Conservation (phyloP, 2,329 filamentous ascomycete genomes). For the Rhinocladiella similis region DNA sequence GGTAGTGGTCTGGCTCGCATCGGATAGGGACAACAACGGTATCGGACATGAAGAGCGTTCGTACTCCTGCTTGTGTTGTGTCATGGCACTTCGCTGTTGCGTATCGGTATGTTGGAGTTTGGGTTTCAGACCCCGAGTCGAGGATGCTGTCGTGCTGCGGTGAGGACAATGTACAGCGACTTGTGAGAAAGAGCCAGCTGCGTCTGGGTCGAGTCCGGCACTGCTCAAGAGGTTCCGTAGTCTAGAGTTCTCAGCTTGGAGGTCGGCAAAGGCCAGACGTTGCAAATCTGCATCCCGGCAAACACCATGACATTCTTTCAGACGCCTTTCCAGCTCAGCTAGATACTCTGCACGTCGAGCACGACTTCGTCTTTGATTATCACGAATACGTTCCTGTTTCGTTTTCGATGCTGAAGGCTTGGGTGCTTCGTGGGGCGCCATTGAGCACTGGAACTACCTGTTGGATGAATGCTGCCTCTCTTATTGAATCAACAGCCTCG, state of each 20-base stretch:
- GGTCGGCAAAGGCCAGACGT: conserved; percentile 14
- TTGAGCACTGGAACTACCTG: not conserved
- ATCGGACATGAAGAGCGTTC: not conserved
- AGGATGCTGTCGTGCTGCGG: not conserved
- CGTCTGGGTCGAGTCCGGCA: conserved; percentile 18
- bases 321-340: conserved; percentile 24
- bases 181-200: conserved; percentile 14
- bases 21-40: not conserved
- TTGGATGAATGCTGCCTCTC: too few species aligned
- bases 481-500: not conserved
- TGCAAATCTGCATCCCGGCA: conserved; percentile 25
- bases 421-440: conserved; percentile 12
- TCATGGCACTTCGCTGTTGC: not conserved
- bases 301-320: conserved; percentile 24
- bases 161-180: not conserved
- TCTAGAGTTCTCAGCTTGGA: conserved; percentile 23
- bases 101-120: conserved; percentile 1
- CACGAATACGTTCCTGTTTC: conserved; percentile 29
- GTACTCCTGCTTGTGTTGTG: not conserved
- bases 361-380: conserved; percentile 31
- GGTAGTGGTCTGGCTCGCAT: not conserved
- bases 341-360: conserved; percentile 28
- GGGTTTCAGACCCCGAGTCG: conserved; percentile 12
- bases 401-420: conserved; percentile 9
- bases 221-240: conserved; percentile 19